Base-by-base conservation (phyloP, 176 grass and related monocot genomes). In the Oryza coarctata region DNA sequence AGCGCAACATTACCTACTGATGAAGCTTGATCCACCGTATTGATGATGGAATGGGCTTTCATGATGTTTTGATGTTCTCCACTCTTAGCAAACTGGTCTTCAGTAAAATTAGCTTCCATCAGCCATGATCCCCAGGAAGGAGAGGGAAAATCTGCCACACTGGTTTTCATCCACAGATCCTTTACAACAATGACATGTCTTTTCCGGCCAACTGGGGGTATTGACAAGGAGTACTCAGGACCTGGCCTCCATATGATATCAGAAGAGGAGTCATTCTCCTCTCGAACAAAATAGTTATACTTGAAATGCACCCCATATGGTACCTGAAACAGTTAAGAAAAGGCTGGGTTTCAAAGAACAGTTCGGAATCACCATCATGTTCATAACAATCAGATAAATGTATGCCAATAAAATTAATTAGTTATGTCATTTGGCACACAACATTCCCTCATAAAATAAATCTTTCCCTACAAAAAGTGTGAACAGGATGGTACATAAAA, bases 271-370 rank as follows among this genome's bases (percentile, higher is more conserved):
- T 72, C 36, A 47, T 88, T 91, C 70, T 71, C 63, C 67, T 86
- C 81, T 78, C 86, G 90, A 88, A 93, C 61, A 83, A 98, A 94
- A 93, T 98, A 98, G 85, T 94, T 98, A 78, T 98, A 98, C 80
- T 89, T 94, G 82, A 98, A 94, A 92, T 94, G 86, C 44, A 93
- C 92, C 38, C 92, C 92, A 87, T 80, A 91, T 68, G 92, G 92
- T 82, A 98, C 95, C 95, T 98, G 83, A 82, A 84, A 90, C 87
- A 6, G 63, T 41, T 72, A 68, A 50, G 40, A 35, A 67, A 78
- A 36, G 70, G 17, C 31, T 62, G 63, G 30, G 20, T 68, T 12
- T 57, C 71, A 38, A 50, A 31, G 31, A 78, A 62, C 9, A 86
- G 30, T 63, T 69, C 10, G 12, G 67, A 70, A 32, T 32, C 28